These are phyloP conservation scores for Mycothermus thermophilus DNA, from an alignment of 495 filamentous ascomycete genomes.

Conservation along the genomic window DNA sequence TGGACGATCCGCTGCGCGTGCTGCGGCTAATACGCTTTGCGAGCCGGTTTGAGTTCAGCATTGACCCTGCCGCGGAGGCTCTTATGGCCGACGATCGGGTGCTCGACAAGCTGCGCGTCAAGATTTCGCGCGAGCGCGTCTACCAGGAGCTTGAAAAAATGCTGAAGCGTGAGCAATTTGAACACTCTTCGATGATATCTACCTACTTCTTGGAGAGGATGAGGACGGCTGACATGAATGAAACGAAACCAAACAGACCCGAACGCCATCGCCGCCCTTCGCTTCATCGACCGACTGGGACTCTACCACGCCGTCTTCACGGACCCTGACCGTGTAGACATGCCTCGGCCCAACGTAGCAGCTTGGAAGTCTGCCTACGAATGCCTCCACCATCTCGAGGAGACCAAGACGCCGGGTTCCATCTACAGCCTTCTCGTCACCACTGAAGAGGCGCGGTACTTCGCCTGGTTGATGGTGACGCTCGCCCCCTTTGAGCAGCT, in stretches of 20 bases:
- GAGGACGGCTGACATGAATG: background rate
- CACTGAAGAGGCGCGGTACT: slow-evolving; percentile 44
- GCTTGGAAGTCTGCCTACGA: slow-evolving; percentile 39
- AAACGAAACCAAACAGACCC: slow-evolving; percentile 40
- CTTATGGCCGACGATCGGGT: slow-evolving; percentile 69
- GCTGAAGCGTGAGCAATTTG: slow-evolving; percentile 54
- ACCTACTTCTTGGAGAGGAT: background rate
- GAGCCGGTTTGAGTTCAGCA: slow-evolving; percentile 63
- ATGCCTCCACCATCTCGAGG: slow-evolving; percentile 31
- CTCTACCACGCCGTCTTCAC: slow-evolving; percentile 76
- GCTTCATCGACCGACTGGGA: slow-evolving; percentile 56
- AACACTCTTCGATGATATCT: background rate
- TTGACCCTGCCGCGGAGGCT: slow-evolving; percentile 49
- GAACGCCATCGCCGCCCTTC: slow-evolving; percentile 46
- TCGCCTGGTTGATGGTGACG: slow-evolving; percentile 63
- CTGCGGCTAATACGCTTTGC: slow-evolving; percentile 82
- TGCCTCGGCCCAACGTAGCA: slow-evolving; percentile 23
- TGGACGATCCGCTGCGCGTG: slow-evolving; percentile 86
- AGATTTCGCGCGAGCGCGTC: slow-evolving; percentile 85
- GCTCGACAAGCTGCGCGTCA: slow-evolving; percentile 58
- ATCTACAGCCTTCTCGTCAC: slow-evolving; percentile 44
- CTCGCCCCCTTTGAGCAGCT: slow-evolving; percentile 62
- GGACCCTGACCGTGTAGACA: slow-evolving; percentile 35
- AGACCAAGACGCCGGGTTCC: slow-evolving; percentile 31
- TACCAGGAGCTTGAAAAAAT: slow-evolving; percentile 80